Evolutionary conservation across 2,329 filamentous ascomycete species (phyloP), one percentile per base, ranked within the genome.

Genomic region (Septoria linicola): DNA sequence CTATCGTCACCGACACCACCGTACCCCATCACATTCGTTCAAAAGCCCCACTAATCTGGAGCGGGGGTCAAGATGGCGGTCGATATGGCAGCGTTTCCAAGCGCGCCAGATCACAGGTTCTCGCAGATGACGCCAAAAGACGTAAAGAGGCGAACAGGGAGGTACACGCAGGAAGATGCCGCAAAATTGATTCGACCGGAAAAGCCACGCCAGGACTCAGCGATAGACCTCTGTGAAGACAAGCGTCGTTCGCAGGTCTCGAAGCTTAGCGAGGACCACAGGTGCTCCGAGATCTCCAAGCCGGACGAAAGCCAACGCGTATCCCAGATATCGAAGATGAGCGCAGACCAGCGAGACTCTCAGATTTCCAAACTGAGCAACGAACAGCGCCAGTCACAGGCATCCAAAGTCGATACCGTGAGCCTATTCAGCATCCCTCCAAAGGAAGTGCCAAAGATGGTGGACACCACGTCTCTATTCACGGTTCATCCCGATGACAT

Each of bases 261-360:
- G 20, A 30, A 30, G 34, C 43, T 47, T 23, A 47, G 43, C 43
- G 34, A 47, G 13, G 43, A 47, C 10, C 34, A 47, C 25, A 35
- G 23, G 1, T 45, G 42, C 8, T 36, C 43, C 8, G n/a, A 16
- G 2, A 47, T 47, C 14, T 47, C 23, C 8, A 39, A 25, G 17
- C 21, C 32, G 4, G 43, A 27, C 3, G 34, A 19, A 1, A 17
- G 17, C 8, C 34, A 47, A 17, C 21, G 34, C 11, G 34, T 37
- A 10, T 47, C 43, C 8, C 19, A 39, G 20, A 39, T 47, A 1
- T 47, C 43, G 10, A 27, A 39, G 8, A 13, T 30, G 34, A 47
- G 43, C n/a, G 34, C 14, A 8, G 43, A 39, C 23, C 34, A 47
- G 43, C 43, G 13, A 31, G 23, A 21, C 21, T 39, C 21, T 10